Evolutionary conservation across 805 yeast species (phyloP).

Genomic region (Myxozyma sirexii): DNA sequence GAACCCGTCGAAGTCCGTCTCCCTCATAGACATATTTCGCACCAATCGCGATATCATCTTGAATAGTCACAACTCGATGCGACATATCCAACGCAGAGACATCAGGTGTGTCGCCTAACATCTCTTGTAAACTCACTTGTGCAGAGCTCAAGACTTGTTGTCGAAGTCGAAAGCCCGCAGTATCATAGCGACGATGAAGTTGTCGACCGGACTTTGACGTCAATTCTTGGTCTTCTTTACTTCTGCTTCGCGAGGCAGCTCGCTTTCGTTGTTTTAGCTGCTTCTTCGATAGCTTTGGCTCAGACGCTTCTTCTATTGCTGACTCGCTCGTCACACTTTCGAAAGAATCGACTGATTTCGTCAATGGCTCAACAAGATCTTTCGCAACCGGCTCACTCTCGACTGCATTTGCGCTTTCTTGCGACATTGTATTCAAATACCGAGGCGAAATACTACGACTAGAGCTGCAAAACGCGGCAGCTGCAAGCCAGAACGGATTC

Average conservation of each 20-base stretch:
- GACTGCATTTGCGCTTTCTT: not conserved
- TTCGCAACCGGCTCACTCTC: not conserved
- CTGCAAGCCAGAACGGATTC: not conserved
- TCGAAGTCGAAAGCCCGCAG: slow-evolving; percentile 29
- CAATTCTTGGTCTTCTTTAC: not conserved
- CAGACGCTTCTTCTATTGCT: not conserved
- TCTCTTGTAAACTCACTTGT: slow-evolving; percentile 9
- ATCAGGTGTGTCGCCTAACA: slow-evolving; percentile 22
- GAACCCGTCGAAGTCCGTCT: slow-evolving; percentile 59
- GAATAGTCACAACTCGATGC: slow-evolving; percentile 34
- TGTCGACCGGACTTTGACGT: not conserved
- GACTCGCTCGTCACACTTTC: not conserved
- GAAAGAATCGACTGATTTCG: not conserved
- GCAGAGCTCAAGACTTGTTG: slow-evolving; percentile 21
- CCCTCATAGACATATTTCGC: slow-evolving; percentile 43
- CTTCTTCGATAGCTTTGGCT: not conserved
- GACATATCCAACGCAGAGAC: slow-evolving; percentile 12
- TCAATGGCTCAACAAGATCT: not conserved
- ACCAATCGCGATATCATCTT: slow-evolving; percentile 42
- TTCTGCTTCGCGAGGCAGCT: not conserved
- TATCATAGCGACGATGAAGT: slow-evolving; percentile 11
- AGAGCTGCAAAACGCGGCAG: not conserved
- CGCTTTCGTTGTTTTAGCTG: not conserved
- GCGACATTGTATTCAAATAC: not conserved
- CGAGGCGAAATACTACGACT: not conserved